These are phyloP conservation scores for Elsinoe necatrix DNA, from an alignment of 2,329 filamentous ascomycete species.

Conservation along the genomic window DNA sequence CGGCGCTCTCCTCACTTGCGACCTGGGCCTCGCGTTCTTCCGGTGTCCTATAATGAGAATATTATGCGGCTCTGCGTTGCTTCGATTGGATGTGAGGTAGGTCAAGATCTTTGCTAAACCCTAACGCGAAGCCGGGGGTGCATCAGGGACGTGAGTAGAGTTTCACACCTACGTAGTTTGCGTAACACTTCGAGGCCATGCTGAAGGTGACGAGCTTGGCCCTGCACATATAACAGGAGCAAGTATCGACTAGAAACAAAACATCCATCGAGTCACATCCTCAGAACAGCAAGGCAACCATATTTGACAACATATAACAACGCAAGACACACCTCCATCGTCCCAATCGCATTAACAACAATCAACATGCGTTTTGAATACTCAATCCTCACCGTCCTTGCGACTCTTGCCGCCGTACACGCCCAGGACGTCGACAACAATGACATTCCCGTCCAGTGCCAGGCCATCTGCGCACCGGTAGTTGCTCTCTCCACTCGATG, in stretches of 20 bases:
- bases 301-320: slow-evolving; percentile 4
- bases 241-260: neutral
- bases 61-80: slow-evolving; percentile 4
- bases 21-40: neutral
- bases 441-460: slow-evolving; percentile 28
- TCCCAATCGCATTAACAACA: neutral
- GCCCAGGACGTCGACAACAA: slow-evolving; percentile 27
- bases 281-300: slow-evolving; percentile 1
- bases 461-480: slow-evolving; percentile 24
- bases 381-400: slow-evolving; percentile 15
- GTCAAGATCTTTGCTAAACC: slow-evolving; percentile 13
- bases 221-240: slow-evolving; percentile 2
- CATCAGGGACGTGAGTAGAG: slow-evolving; percentile 2
- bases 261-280: neutral
- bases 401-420: slow-evolving; percentile 18
- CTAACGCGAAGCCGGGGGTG: neutral
- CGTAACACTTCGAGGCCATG: slow-evolving; percentile 12
- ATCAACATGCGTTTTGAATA: slow-evolving; percentile 12
- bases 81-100: slow-evolving; percentile 10
- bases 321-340: neutral
- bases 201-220: neutral
- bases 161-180: slow-evolving; percentile 5
- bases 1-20: slow-evolving; percentile 5
- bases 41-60: neutral
- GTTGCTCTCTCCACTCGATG: slow-evolving; percentile 24